phyloP scores from a whole-genome alignment of 2,329 filamentous ascomycete species.

The Trichophyton verrucosum region DNA sequence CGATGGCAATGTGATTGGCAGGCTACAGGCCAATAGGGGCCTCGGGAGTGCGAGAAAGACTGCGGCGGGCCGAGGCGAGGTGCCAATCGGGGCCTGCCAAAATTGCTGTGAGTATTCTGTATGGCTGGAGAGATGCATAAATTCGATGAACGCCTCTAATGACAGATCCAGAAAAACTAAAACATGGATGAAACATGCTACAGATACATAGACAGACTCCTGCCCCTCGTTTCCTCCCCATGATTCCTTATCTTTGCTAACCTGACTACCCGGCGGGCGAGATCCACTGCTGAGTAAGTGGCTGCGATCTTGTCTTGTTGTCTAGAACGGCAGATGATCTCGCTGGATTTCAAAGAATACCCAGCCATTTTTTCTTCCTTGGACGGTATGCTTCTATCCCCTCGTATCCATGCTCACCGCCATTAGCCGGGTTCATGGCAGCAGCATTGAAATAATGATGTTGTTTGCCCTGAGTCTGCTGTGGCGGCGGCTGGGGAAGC shows the following conservation, averaged over 20 bases:
- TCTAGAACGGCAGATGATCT: not conserved
- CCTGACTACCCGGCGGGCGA: not conserved
- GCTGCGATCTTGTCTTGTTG: not conserved
- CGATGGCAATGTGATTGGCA: no score
- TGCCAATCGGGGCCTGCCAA: not conserved
- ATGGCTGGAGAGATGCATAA: not conserved
- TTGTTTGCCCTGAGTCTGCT: not conserved
- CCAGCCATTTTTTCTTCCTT: conserved; percentile 18
- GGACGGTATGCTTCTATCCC: conserved; percentile 24
- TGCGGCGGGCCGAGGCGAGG: not conserved
- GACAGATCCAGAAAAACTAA: not conserved
- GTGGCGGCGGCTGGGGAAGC: conserved; percentile 3
- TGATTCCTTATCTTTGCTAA: not conserved
- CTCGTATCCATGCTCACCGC: conserved; percentile 15
- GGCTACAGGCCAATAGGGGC: not conserved
- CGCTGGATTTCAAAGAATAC: conserved; percentile 11
- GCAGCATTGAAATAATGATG: conserved; percentile 1
- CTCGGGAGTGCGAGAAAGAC: not conserved
- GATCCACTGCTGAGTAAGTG: not conserved
- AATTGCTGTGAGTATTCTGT: not conserved
- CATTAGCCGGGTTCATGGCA: conserved; percentile 11
- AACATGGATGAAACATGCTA: not conserved
- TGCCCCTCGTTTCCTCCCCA: not conserved
- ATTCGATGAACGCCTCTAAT: not conserved
- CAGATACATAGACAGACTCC: not conserved